Evolutionary conservation across 495 filamentous ascomycete species (phyloP), one percentile per base, ranked within the genome.

Genomic region (Hypoxylon fuscum): DNA sequence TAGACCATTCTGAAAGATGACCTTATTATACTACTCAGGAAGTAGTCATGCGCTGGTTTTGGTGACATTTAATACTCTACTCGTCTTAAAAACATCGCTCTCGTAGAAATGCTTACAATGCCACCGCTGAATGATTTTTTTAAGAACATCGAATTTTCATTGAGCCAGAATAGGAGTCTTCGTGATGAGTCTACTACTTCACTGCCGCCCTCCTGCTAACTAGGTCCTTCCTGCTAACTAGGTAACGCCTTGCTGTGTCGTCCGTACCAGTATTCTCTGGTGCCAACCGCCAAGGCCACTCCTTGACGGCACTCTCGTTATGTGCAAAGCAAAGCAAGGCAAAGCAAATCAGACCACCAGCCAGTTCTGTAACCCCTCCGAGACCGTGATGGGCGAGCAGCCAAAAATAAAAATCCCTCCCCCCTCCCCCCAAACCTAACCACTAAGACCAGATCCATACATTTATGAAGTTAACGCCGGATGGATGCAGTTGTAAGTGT

Each of bases 401-500:
- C 21, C 12, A 9, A 57, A 56, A 56, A 51, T 18, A n/a, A n/a
- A n/a, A n/a, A n/a, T n/a, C n/a, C n/a, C n/a, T n/a, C n/a, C n/a
- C n/a, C n/a, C n/a, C n/a, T n/a, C n/a, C n/a, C n/a, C n/a, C n/a
- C n/a, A n/a, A n/a, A n/a, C n/a, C 31, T 51, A 25, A 21, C 17
- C 32, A 1, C 29, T 46, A 40, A 57, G 31, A 18, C 21, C 27
- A 54, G 20, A 43, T 22, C 50, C 40, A 12, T 57, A 62, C 47
- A 66, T 62, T 47, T 42, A 12, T 15, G 21, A 53, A 21, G 25
- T 27, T 27, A 62, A 62, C 63, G 63, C 63, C 63, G 29, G 34
- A 62, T 66, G 48, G 42, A 66, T 66, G 63, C 63, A 58, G 47
- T 46, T 54, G 54, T 51, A 49, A 34, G 29, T 11, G 12, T 40